Conservation (phyloP, 768 basidiomycete species). For the Pleurotus platypus region DNA sequence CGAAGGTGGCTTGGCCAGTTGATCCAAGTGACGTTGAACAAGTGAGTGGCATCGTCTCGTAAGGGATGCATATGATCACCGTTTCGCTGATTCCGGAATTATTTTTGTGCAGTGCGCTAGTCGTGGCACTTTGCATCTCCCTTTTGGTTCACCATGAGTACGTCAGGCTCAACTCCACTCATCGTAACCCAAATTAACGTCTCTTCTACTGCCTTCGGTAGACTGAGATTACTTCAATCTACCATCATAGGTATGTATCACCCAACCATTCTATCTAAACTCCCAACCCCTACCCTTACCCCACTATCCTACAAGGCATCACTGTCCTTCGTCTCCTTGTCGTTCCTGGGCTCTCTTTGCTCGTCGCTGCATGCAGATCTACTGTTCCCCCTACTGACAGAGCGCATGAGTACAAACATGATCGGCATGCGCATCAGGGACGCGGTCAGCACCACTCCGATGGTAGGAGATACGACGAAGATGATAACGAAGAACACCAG, state of each 20-base stretch:
- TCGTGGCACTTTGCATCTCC: slow-evolving; percentile 68
- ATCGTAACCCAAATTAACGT: background rate
- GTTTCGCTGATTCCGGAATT: no score
- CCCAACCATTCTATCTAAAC: background rate
- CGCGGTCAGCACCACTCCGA: no score
- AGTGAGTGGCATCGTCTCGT: slow-evolving; percentile 33
- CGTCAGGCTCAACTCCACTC: slow-evolving; percentile 21
- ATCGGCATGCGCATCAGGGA: slow-evolving; percentile 55
- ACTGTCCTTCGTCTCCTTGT: background rate
- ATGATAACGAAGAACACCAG: slow-evolving; percentile 30
- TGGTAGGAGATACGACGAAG: no score
- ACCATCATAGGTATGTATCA: slow-evolving; percentile 47
- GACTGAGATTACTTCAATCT: slow-evolving; percentile 61
- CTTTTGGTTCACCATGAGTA: slow-evolving; percentile 65
- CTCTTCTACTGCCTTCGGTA: slow-evolving; percentile 16
- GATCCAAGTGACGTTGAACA: slow-evolving; percentile 59
- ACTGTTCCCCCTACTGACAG: background rate
- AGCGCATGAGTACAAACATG: slow-evolving; percentile 51
- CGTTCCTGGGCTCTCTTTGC: background rate
- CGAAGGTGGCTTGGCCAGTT: slow-evolving; percentile 58
- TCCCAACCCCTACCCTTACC: no score
- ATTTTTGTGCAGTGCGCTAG: slow-evolving; percentile 47
- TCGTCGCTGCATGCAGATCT: background rate
- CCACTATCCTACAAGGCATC: background rate
- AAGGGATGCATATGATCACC: background rate